Evolutionary conservation across 805 yeast species (phyloP), one percentile per base, ranked within the genome.

Genomic region (Saccharomycopsis sp.): DNA sequence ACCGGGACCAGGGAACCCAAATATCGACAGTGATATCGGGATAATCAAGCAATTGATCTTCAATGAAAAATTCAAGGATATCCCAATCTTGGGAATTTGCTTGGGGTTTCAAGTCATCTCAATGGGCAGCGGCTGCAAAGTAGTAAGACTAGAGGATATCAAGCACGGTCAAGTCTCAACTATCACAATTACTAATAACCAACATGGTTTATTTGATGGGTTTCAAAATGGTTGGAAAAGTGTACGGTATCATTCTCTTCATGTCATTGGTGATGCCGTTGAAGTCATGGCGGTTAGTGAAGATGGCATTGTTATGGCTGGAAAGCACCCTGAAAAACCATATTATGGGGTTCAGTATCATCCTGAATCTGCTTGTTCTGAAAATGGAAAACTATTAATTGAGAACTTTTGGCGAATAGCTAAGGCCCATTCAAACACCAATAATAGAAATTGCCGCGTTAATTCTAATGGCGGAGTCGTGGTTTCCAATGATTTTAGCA

Each of bases 1-100:
- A 0, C 99, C 99, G 0, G 99, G 99, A 0, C 99, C 99, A 0
- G 99, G 99, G 0, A 77, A 85, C 54, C 98, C 98, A 0, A 61
- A 64, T 1, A 64, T 66, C 54, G 56, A 71, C 3, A 29, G 43
- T 2, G 53, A 57, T 1, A 61, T 62, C 5, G 48, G 40, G 4
- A 11, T 48, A 3, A 41, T 41, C n/a, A 32, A 32, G 17, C 37
- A 28, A 9, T 27, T 41, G 16, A 8, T 38, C 37, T 20, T 16
- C 22, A 21, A 22, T 9, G 17, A 22, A 28, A 16, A 11, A 8
- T 41, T 44, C 19, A 20, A 24, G 3, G 21, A 54, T 63, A 26
- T 79, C 1, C 97, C 97, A 0, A 72, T 88, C 0, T 63, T 93
- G 40, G 99, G 99, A 0, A 83, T 94, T 2, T 93, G 99, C 57